Evolutionary conservation across 2,329 filamentous ascomycete genomes (phyloP).

Genomic region (Bretziella fagacearum): DNA sequence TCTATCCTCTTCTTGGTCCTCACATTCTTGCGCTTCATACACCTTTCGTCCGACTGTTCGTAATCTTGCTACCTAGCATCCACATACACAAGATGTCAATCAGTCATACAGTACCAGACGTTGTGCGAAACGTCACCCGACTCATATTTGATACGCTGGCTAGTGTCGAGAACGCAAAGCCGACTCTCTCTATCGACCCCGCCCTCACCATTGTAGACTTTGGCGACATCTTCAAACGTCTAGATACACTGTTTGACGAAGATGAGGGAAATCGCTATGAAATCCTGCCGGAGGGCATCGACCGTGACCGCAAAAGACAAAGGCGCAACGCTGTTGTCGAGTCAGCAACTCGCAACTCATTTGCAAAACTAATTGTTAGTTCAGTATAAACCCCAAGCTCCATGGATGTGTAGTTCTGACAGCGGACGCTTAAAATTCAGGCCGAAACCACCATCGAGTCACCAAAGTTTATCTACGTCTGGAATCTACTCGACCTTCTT

Average conservation of each 20-base stretch:
- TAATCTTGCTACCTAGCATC: neutral
- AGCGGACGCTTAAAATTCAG: conserved; percentile 32
- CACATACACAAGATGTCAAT: neutral
- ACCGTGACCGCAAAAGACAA: conserved; percentile 20
- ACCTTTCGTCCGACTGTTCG: too few species aligned
- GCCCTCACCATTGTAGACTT: conserved; percentile 55
- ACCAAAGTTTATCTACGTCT: conserved; percentile 64
- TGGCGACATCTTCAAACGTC: conserved; percentile 29
- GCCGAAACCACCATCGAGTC: conserved; percentile 60
- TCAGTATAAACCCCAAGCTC: conserved; percentile 20
- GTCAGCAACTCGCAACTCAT: conserved; percentile 63
- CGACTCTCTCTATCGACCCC: conserved; percentile 48
- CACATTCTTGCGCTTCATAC: too few species aligned
- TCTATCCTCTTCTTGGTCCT: too few species aligned
- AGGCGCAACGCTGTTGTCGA: conserved; percentile 60
- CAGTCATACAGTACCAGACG: neutral
- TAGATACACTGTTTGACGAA: conserved; percentile 25
- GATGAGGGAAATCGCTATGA: conserved; percentile 18
- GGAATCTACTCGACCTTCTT: conserved; percentile 89
- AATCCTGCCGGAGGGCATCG: conserved; percentile 20
- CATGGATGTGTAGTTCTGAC: conserved; percentile 12
- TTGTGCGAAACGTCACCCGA: neutral
- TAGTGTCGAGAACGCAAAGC: conserved; percentile 42
- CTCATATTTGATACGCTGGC: conserved; percentile 37
- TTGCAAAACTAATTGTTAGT: conserved; percentile 63